Evolutionary conservation across 257 asterid genomes (phyloP), one percentile per base, ranked within the genome.

Genomic region (Solanum bulbocastanum): DNA sequence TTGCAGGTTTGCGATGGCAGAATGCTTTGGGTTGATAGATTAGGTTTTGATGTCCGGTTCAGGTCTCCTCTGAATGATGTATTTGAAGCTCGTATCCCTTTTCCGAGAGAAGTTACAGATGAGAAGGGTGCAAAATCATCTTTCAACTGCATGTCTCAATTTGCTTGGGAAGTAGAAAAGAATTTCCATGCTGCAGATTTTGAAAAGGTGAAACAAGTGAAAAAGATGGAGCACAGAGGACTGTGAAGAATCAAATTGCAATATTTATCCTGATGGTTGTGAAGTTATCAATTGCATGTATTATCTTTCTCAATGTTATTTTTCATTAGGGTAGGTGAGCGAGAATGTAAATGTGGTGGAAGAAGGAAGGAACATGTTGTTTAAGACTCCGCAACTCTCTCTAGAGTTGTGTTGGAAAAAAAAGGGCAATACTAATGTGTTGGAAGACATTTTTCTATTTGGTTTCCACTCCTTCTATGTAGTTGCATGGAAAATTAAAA

Each of bases 81-180:
- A 22, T 94, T 91, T 86, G 98, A 95, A 91, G 98, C 93, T 52
- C 93, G 99, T 78, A 94, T 96, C 88, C 98, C 99, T 88, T 96
- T 96, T 90, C 98, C 98, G 5, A 92, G 98, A 87, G 97, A 96
- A 91, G 99, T 96, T 71, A 87, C 93, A 0, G 98, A 94, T 14
- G 98, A 93, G 93, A 95, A 95, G 90, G 98, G 98, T n/a, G 98
- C 98, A 68, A 96, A 96, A 93, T 96, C 99, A 87, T 94, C 98
- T 84, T 96, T 94, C 94, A 96, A 95, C 72, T 95, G 99, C 36
- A 96, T 95, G 98, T 94, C 98, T 88, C 98, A 96, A 90, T 94
- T 94, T 83, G 99, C 99, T 74, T 95, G 98, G 98, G 98, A 96
- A 90, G 97, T 94, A 81, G 99, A 96, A 87, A 96, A 94, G 94